Evolutionary conservation across 495 filamentous ascomycete genomes (phyloP), one percentile per base, ranked within the genome.

Genomic region (Penicillium maclennaniae): DNA sequence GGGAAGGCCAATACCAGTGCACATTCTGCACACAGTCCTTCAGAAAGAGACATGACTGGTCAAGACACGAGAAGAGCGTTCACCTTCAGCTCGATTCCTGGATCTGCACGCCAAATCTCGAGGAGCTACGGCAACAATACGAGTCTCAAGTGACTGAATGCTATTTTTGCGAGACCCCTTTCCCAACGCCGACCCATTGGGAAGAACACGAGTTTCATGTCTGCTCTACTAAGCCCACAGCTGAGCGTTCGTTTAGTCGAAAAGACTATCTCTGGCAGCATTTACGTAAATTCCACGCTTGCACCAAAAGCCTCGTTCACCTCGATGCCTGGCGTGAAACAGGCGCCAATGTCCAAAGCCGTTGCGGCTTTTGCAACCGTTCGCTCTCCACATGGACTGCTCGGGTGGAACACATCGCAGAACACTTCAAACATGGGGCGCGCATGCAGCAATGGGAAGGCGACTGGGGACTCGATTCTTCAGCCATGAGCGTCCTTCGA

Each of bases 251-350:
- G 0, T 95, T 92, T 61, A 89, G 86, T 47, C 81, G 89, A 15
- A 95, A 92, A 69, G 89, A 95, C 60, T 87, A 95, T 62, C 72
- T 95, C 3, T 79, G 85, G 47, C 89, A 95, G 61, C 89, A 95
- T 62, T 69, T 95, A 19, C 82, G 86, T 39, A 82, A 92, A 26
- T 86, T 91, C 47, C 89, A 95, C 62, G 69, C 60, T 10, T 79
- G 81, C 42, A 82, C 81, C 27, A 86, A 83, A 55, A 79, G 82
- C 49, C 74, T 77, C 9, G 59, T 73, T n/a, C 63, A 77, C 9
- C 88, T 92, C 73, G 82, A 89, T 12, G 73, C 73, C 7, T 92
- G 89, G 87, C 85, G 85, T 62, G 70, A 75, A 12, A 68, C 74
- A 6, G 79, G 75, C 2, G 75, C 71, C 9, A 79, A 83, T 54